A percentile compares a stretch with the other conserved stretches of the same genome.
These are phyloP conservation scores for Gomphus bonarii DNA, from an alignment of 1,284 basidiomycete species.

Conservation along the genomic window DNA sequence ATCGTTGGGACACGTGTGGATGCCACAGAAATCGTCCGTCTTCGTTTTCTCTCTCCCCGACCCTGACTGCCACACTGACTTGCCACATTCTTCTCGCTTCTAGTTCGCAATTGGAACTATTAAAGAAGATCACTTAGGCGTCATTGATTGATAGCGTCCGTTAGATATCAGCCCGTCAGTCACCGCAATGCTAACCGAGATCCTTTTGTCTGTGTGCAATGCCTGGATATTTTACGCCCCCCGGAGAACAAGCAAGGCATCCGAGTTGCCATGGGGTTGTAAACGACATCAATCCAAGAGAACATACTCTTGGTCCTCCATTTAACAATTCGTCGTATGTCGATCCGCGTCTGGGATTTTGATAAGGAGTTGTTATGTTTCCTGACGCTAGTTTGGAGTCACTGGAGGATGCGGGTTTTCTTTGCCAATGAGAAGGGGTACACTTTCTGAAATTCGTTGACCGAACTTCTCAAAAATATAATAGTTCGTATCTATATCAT, in stretches of 20 bases:
- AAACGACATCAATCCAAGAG: neutral
- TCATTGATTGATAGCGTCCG: slow-evolving; percentile 44
- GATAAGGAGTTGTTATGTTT: no score
- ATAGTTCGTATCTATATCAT: no score
- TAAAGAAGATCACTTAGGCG: slow-evolving; percentile 89
- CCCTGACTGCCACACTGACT: neutral
- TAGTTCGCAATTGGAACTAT: slow-evolving; percentile 91
- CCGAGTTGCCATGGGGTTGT: neutral
- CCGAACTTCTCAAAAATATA: no score
- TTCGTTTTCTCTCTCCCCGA: neutral
- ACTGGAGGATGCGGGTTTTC: no score
- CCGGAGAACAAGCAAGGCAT: neutral
- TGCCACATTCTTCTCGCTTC: neutral
- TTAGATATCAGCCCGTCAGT: neutral
- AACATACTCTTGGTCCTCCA: no score
- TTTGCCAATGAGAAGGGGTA: no score
- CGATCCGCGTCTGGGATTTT: no score
- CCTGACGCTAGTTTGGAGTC: no score
- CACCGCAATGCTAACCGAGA: neutral
- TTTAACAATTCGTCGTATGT: neutral
- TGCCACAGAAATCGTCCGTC: slow-evolving; percentile 88
- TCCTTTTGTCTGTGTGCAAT: neutral
- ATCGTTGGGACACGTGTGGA: slow-evolving; percentile 96
- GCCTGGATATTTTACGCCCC: neutral
- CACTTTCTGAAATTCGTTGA: no score